Base-by-base conservation (phyloP, 2,329 filamentous ascomycete genomes). In the Neospermospora avenae region DNA sequence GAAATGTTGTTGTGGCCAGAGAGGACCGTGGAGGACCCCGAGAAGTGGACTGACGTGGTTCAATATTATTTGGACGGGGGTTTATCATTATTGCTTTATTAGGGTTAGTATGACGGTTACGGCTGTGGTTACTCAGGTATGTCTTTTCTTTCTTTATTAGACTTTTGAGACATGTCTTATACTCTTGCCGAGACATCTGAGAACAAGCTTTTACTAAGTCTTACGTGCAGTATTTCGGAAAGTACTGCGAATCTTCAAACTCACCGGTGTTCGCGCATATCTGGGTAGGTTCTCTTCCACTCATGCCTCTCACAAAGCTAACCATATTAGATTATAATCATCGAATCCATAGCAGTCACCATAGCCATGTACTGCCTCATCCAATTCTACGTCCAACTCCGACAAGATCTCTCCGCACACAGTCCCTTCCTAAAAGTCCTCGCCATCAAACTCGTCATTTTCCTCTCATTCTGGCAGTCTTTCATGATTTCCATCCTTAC, bases 301-400 rank as follows among this genome's bases (percentile, higher is more conserved):
- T n/a, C 18, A 34, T 24, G 22, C 48, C 25, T 18, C 6, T 24
- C 13, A 20, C 4, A 44, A 4, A 20, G 51, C 68, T 67, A 63
- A 69, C 42, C 3, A 1, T 37, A 6, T 11, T 62, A 87, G 85
- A 78, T 85, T 42, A 79, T 90, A 70, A 79, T 81, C 2, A 83
- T 96, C 66, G 87, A 95, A 72, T 84, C 82, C 67, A 64, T 84
- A 22, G 87, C 89, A 2, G 90, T 96, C 41, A 84, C 87, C 0
- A 83, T 96, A 60, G 91, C 92, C 61, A 96, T 96, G 89, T 95
- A 90, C 77, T 93, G 89, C 72, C 75, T 96, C 45, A 86, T 96
- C 64, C 91, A 96, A 69, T 95, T 95, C 74, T 96, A 96, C 74
- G 74, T 89, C 31, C 90, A 96, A 73, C 79, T 95, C 48, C 86